phyloP scores from a whole-genome alignment of 2,329 filamentous ascomycete species.

The Chaetomiaceae sp. region DNA sequence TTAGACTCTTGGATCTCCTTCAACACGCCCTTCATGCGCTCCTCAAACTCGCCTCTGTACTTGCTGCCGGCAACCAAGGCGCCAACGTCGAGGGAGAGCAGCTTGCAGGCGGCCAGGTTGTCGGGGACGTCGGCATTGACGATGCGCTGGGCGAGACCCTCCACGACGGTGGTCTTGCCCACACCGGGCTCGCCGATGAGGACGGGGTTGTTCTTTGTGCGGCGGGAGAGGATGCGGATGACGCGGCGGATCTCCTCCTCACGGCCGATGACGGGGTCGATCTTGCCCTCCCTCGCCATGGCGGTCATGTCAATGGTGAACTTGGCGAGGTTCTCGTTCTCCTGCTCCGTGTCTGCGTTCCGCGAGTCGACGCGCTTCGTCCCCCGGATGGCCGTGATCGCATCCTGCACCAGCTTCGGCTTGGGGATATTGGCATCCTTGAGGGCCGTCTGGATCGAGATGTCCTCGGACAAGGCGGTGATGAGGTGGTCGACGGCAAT shows the following conservation, averaged over 20 bases:
- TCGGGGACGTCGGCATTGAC: constrained; percentile 96
- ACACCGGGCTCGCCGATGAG: constrained; percentile 97
- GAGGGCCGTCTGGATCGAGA: constrained; percentile 65
- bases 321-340: constrained; percentile 93
- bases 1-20: constrained; percentile 95
- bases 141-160: constrained; percentile 90
- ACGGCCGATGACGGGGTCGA: constrained; percentile 93
- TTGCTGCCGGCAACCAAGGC: constrained; percentile 95
- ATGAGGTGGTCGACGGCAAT: constrained; percentile 96
- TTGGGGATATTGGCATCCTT: constrained; percentile 90
- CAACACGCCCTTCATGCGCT: constrained; percentile 97
- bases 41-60: constrained; percentile 96
- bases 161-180: constrained; percentile 96
- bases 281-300: constrained; percentile 94
- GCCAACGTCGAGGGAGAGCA: constrained; percentile 92
- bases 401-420: constrained; percentile 80
- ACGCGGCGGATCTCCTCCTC: constrained; percentile 94
- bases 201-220: constrained; percentile 98
- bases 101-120: constrained; percentile 86
- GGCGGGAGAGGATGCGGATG: constrained; percentile 82
- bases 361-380: constrained; percentile 93
- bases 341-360: constrained; percentile 86
- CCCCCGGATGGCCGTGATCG: constrained; percentile 86
- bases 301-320: constrained; percentile 99
- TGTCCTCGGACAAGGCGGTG: constrained; percentile 74